Evolutionary conservation across 345 rosid species (phyloP), one percentile per base, ranked within the genome.

Genomic region (Rhodomyrtus tomentosa): DNA sequence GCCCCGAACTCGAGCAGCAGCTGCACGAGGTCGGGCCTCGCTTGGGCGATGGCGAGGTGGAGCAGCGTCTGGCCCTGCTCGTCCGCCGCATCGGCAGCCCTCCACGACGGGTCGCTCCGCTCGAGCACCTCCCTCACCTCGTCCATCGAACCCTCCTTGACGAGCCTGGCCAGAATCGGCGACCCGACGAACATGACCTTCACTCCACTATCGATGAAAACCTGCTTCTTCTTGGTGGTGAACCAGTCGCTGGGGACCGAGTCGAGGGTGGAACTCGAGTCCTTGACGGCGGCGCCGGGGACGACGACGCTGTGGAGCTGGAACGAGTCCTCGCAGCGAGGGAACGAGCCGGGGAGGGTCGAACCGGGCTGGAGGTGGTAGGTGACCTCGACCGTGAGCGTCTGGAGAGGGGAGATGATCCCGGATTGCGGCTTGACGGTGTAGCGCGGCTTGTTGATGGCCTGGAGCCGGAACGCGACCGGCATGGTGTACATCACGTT

Each of bases 401-500:
- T 89, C 29, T 90, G 85, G 2, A 92, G 90, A 1, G 94, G 96
- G 4, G 90, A 85, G n/a, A 93, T 92, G 62, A 93, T 91, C 52
- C 96, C 95, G 2, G 93, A 88, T 21, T 89, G 94, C 1, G 93
- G 96, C 85, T 89, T 88, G 32, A 91, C 83, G 0, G 90, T 84
- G 87, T 91, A 93, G 11, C 92, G 89, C 1, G 80, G n/a, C 84
- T 86, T 92, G 91, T 89, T 93, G 68, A 87, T 14, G 5, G 93
- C 88, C 38, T 92, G 96, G 42, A 93, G 87, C 83, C 94, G 87
- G 83, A 93, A 92, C 0, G 93, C 95, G 6, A 93, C 93, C 10
- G 95, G 96, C 96, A 92, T 93, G 48, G 96, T 93, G 88, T 91
- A 86, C 95, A 93, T 93, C 50, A 93, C 94, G 59, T 93, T 93